Conservation (phyloP, 768 basidiomycete genomes). For the Myochromella boudieri region DNA sequence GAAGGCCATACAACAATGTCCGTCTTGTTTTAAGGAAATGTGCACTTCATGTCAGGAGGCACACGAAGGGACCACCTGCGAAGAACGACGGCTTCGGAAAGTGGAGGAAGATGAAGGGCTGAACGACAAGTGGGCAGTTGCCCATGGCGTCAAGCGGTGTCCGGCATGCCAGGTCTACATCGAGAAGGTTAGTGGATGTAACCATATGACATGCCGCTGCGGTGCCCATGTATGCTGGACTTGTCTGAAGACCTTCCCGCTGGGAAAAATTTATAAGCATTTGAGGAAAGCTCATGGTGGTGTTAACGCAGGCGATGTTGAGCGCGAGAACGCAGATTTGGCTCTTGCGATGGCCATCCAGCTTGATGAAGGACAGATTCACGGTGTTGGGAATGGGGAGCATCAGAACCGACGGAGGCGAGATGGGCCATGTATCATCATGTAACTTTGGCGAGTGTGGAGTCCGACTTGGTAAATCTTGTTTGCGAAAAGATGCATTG, state of each 20-base stretch:
- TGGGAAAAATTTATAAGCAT: neutral
- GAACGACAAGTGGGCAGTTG: slow-evolving; percentile 39
- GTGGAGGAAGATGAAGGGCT: slow-evolving; percentile 36
- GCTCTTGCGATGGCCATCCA: too few relatives aligned
- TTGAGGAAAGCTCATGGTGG: neutral
- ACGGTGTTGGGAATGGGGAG: too few relatives aligned
- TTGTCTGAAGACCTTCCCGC: slow-evolving; percentile 17
- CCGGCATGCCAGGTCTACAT: slow-evolving; percentile 33
- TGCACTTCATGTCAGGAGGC: slow-evolving; percentile 49
- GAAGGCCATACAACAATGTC: slow-evolving; percentile 50
- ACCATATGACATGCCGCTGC: slow-evolving; percentile 38
- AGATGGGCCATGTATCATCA: too few relatives aligned
- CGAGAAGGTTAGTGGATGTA: slow-evolving; percentile 38
- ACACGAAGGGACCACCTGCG: slow-evolving; percentile 56
- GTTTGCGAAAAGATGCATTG: too few relatives aligned
- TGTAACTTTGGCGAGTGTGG: too few relatives aligned
- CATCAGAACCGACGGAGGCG: too few relatives aligned
- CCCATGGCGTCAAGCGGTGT: slow-evolving; percentile 30
- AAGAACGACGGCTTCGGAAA: slow-evolving; percentile 32
- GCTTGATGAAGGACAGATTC: too few relatives aligned
- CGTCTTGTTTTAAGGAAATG: slow-evolving; percentile 48
- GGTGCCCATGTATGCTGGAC: slow-evolving; percentile 39
- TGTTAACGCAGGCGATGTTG: neutral
- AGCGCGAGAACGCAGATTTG: neutral
- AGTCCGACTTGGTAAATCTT: too few relatives aligned